Base-by-base conservation (phyloP, 2,329 filamentous ascomycete species). In the Zasmidium citrigriseum region DNA sequence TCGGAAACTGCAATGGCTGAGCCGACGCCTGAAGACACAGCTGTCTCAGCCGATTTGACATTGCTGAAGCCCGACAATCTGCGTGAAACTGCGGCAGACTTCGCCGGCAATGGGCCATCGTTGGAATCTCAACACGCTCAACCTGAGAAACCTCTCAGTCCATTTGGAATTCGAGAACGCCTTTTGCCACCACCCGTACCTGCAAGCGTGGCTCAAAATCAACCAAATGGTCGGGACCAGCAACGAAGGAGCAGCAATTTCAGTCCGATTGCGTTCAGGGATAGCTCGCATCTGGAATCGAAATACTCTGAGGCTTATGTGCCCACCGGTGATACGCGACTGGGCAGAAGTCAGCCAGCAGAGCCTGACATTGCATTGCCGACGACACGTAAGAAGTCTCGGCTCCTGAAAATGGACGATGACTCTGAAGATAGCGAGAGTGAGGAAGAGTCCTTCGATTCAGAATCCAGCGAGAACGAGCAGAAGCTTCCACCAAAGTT, bases 181-280 rank as follows among this genome's bases (percentile, higher is more conserved):
- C 72, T 86, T 4, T 76, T 82, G 16, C 73, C 76, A n/a, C 75
- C 76, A 25, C 73, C 75, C 10, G 62, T 70, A 9, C 69, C 70
- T 11, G 68, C 67, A 2, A 71, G 68, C 49, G 46, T 57, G 21
- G 53, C 56, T 11, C 56, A 63, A 21, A 18, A 22, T 16, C 50
- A 58, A 21, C 7, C 27, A 2, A 34, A 23, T 18, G 29, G n/a
- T 44, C 4, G 9, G 45, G 4, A 46, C 45, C 22, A 51, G 59
- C 34, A n/a, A n/a, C 68, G 70, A 25, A 74, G 77, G 24, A 54
- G 46, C 46, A 81, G 80, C 59, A 75, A 77, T 48, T 86, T 84
- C 63, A 73, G 77, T 41, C 80, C 83, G 0, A 73, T 86, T 7
- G 64, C 70, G 9, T 86, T 86, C 67, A 78, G 77, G 61, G 73